A percentile compares a stretch with the other conserved stretches of the same genome.
Conservation (phyloP, 768 basidiomycete species). For the Exidia glandulosa region DNA sequence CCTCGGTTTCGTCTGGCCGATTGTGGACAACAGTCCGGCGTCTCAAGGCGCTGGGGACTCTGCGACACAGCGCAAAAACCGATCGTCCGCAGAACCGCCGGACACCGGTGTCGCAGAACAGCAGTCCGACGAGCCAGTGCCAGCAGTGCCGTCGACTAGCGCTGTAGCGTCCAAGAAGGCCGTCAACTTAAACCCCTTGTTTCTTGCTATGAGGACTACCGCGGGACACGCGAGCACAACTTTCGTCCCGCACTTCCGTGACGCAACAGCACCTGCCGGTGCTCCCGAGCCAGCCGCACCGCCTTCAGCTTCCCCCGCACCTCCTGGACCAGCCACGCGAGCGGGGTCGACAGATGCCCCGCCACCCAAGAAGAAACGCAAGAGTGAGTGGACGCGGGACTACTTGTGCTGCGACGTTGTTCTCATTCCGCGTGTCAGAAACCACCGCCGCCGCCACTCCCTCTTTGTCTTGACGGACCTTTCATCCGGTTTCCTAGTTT, state of each 20-base stretch:
- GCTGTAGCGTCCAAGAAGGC: slow-evolving; percentile 32
- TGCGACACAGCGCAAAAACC: slow-evolving; percentile 14
- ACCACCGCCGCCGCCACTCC: background rate
- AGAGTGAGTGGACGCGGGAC: slow-evolving; percentile 45
- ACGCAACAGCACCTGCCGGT: slow-evolving; percentile 14
- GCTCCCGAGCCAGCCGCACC: slow-evolving; percentile 25
- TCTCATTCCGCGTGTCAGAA: background rate
- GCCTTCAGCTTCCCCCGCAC: slow-evolving; percentile 20
- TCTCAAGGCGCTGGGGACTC: slow-evolving; percentile 28
- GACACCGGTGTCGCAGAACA: slow-evolving; percentile 13
- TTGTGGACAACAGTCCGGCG: slow-evolving; percentile 35
- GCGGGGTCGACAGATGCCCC: slow-evolving; percentile 36
- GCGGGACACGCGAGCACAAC: slow-evolving; percentile 54
- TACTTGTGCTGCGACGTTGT: background rate
- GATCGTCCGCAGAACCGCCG: slow-evolving; percentile 10
- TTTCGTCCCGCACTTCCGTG: slow-evolving; percentile 25
- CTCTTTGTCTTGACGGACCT: background rate
- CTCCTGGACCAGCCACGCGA: slow-evolving; percentile 33
- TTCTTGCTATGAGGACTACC: slow-evolving; percentile 73
- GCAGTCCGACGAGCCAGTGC: slow-evolving; percentile 10
- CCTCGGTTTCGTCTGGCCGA: slow-evolving; percentile 78
- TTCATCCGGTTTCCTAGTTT: no score
- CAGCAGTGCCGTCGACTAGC: background rate
- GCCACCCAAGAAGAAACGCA: slow-evolving; percentile 59
- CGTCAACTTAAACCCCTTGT: slow-evolving; percentile 56